Percentiles rank a stretch among this genome's conserved stretches.
Evolutionary conservation across 495 filamentous ascomycete genomes (phyloP).

Genomic region (Aspergillus incahuasiensis): DNA sequence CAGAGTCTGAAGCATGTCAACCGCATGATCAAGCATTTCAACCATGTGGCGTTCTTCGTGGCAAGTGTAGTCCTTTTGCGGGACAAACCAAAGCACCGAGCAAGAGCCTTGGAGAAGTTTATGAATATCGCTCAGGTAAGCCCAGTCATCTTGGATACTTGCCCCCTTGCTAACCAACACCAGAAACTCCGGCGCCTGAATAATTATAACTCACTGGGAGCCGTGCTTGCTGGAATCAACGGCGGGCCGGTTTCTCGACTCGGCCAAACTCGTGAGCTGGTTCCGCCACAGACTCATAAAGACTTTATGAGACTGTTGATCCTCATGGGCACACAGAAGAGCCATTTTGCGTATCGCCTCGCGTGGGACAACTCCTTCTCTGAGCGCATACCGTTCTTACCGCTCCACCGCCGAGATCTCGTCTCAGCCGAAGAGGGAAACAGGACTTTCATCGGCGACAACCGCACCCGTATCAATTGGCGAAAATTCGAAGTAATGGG

Average conservation of each 20-base stretch:
- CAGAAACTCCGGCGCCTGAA: conserved; percentile 83
- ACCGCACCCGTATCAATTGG: conserved; percentile 85
- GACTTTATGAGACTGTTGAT: conserved; percentile 85
- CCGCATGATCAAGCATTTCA: conserved; percentile 93
- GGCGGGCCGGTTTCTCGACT: conserved; percentile 84
- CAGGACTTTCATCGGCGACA: conserved; percentile 72
- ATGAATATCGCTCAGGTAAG: conserved; percentile 71
- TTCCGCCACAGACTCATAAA: conserved; percentile 63
- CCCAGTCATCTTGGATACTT: not conserved
- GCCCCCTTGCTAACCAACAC: not conserved
- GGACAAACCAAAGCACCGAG: conserved; percentile 94
- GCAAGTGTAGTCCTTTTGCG: conserved; percentile 87
- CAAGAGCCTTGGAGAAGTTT: conserved; percentile 85
- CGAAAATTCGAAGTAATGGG: conserved; percentile 97
- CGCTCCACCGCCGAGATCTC: conserved; percentile 83
- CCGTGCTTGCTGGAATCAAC: conserved; percentile 89
- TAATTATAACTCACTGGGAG: conserved; percentile 94
- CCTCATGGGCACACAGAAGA: conserved; percentile 87
- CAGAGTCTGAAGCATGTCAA: conserved; percentile 81
- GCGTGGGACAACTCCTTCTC: conserved; percentile 93
- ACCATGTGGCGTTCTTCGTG: conserved; percentile 88
- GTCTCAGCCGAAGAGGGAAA: conserved; percentile 92
- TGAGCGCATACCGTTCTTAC: conserved; percentile 89
- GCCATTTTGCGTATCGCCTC: conserved; percentile 88
- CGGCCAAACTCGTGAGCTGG: conserved; percentile 70